Base-by-base conservation (phyloP, 495 filamentous ascomycete species). In the Umbilicaria muhlenbergii region DNA sequence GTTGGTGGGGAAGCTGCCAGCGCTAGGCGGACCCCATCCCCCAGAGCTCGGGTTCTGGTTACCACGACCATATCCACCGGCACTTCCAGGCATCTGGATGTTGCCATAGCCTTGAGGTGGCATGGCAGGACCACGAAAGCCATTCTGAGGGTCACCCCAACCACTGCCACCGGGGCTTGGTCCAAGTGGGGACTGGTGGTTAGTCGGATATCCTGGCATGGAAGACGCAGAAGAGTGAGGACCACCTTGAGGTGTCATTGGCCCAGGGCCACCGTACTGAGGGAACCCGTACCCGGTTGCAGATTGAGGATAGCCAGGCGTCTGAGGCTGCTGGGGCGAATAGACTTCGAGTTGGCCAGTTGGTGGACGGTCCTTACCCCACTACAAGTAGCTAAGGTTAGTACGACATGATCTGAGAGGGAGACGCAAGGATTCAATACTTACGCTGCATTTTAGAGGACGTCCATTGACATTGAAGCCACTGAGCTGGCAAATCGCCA, bases 311-410 rank as follows among this genome's bases (percentile, higher is more conserved):
- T 63, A 55, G 62, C 65, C 52, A 57, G 64, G 83, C 52, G 80
- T 81, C 45, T 81, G 81, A 8, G 68, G 67, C 52, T 75, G 74
- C 52, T 83, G 85, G 48, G 83, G 77, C 49, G 86, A 86, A 60
- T 85, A 89, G 46, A 78, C 84, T 49, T 86, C 80, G 51, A 81
- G 78, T 54, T 88, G 75, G 42, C 80, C 80, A 50, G 78, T 86
- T 14, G 92, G 88, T 32, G 86, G 86, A 60, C 92, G 91, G 65
- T 98, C 91, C 67, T 98, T 98, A 62, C 91, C 91, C 91, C 91
- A 98, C 89, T 96, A 56, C 40, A 33, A 33, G 41, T 43, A 13
- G 42, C 46, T 41, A 41, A 5, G 16, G 48, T 68, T 50, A 66
- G 59, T 43, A 43, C 53, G 19, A 51, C 7, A 38, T 39, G 19